These are phyloP conservation scores for Venturia nashicola DNA, from an alignment of 2,329 filamentous ascomycete species.

Conservation along the genomic window DNA sequence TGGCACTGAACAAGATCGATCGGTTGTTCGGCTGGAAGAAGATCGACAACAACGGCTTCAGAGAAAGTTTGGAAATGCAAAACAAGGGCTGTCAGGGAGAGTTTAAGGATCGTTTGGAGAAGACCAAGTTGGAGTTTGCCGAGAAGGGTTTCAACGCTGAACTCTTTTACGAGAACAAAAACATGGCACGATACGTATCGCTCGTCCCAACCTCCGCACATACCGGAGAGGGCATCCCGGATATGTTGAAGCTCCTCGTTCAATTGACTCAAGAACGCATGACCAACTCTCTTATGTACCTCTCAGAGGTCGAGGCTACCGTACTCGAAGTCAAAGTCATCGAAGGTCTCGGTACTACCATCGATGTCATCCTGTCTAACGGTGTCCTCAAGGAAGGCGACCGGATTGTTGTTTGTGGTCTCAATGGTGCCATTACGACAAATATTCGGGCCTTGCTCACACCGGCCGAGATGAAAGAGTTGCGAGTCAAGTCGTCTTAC, in stretches of 20 bases:
- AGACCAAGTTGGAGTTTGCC: constrained; percentile 86
- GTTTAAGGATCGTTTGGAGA: constrained; percentile 78
- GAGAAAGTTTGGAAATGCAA: constrained; percentile 79
- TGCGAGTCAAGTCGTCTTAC: constrained; percentile 90
- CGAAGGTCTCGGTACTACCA: constrained; percentile 96
- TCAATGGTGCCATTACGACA: constrained; percentile 90
- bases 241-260: constrained; percentile 93
- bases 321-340: constrained; percentile 99
- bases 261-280: constrained; percentile 93
- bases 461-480: constrained; percentile 80
- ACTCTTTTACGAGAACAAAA: constrained; percentile 95
- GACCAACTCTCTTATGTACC: constrained; percentile 94
- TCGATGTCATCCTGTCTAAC: constrained; percentile 93
- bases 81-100: constrained; percentile 89
- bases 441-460: constrained; percentile 92
- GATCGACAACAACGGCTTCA: constrained; percentile 97
- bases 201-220: constrained; percentile 93
- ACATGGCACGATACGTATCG: constrained; percentile 88
- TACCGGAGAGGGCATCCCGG: constrained; percentile 97
- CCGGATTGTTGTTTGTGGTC: constrained; percentile 86
- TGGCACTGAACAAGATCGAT: constrained; percentile 99
- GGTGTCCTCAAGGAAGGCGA: constrained; percentile 91
- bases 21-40: constrained; percentile 98
- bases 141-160: constrained; percentile 98
- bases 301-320: constrained; percentile 94